Conservation (phyloP, 2,329 filamentous ascomycete genomes). For the Emmonsiellopsis sp. region DNA sequence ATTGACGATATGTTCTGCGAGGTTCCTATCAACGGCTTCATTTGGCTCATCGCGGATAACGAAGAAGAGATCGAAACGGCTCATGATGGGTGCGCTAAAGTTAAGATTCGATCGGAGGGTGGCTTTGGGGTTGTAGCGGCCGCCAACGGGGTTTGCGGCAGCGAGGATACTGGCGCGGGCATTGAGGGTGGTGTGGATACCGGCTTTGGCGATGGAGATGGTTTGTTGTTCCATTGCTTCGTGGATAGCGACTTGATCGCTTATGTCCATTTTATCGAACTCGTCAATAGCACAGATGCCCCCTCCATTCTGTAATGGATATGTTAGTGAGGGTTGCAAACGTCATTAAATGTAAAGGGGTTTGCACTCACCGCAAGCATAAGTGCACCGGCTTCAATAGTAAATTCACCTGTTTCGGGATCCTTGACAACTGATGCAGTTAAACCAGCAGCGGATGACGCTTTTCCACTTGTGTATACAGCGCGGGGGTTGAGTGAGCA, state of each 20-base stretch:
- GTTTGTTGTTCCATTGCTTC: conserved; percentile 99
- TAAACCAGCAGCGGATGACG: conserved; percentile 91
- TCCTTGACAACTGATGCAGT: conserved; percentile 97
- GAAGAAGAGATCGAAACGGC: conserved; percentile 97
- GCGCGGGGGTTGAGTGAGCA: conserved; percentile 94
- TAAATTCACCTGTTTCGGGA: conserved; percentile 96
- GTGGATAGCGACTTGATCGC: conserved; percentile 95
- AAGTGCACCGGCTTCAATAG: conserved; percentile 92
- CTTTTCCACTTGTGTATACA: conserved; percentile 96
- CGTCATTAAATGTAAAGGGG: not conserved
- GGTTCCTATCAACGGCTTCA: conserved; percentile 77
- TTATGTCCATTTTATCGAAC: conserved; percentile 99
- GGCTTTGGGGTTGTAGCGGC: conserved; percentile 89
- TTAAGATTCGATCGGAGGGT: conserved; percentile 93
- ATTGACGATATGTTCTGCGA: conserved; percentile 89
- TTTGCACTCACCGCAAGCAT: conserved; percentile 64
- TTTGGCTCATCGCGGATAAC: conserved; percentile 96
- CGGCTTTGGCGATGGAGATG: conserved; percentile 96
- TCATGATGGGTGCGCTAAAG: conserved; percentile 99
- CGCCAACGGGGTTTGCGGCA: conserved; percentile 90
- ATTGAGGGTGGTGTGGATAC: conserved; percentile 95
- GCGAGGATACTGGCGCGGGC: conserved; percentile 91
- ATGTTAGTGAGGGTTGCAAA: conserved; percentile 4
- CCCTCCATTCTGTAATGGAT: conserved; percentile 51
- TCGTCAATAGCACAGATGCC: conserved; percentile 98